phyloP scores from a whole-genome alignment of 805 yeast genomes.

The Isabelozyma gotoi region DNA sequence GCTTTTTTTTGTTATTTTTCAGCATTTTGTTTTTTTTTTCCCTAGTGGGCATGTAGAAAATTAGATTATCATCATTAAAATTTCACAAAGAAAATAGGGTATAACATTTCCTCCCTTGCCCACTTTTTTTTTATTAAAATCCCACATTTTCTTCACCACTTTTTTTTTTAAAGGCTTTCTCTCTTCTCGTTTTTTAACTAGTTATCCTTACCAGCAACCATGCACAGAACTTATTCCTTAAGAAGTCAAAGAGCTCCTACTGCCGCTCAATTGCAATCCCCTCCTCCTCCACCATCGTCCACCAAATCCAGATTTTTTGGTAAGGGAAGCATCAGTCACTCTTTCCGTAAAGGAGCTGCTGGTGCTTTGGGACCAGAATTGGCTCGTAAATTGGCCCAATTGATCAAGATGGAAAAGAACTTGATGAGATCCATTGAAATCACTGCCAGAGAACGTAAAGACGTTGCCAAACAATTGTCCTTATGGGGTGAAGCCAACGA shows the following conservation, averaged over 20 bases:
- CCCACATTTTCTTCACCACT: not conserved
- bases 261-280: constrained; percentile 75
- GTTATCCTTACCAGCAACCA: too few relatives aligned
- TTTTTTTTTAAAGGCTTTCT: constrained; percentile 1
- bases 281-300: constrained; percentile 79
- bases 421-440: constrained; percentile 92
- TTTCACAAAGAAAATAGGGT: not conserved
- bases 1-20: not conserved
- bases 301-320: constrained; percentile 77
- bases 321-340: constrained; percentile 63
- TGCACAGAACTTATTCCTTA: constrained; percentile 85
- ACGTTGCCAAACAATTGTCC: constrained; percentile 95
- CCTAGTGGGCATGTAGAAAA: not conserved
- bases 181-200: not conserved
- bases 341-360: constrained; percentile 80
- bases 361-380: constrained; percentile 94
- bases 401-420: constrained; percentile 95
- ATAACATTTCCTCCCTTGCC: not conserved
- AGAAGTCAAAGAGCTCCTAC: constrained; percentile 81
- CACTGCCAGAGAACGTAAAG: constrained; percentile 90
- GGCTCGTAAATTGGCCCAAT: constrained; percentile 84
- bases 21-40: not conserved
- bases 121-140: not conserved
- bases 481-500: constrained; percentile 98
- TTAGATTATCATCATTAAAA: not conserved